Evolutionary conservation across 257 asterid genomes (phyloP).

Genomic region (Solanum paucissectum): DNA sequence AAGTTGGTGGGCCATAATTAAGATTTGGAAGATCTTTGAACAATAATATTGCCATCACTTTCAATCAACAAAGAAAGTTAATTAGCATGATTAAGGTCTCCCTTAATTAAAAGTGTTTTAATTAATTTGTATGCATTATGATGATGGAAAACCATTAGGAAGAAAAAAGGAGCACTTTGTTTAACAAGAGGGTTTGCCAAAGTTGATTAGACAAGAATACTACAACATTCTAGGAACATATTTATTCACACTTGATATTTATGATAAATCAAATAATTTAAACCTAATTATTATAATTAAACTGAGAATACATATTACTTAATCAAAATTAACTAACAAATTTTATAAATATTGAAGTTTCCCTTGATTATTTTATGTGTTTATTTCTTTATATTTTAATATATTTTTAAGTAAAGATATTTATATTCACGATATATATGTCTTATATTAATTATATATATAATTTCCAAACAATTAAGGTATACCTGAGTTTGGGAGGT

Average conservation of each 20-base stretch:
- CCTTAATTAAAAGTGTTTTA: slow-evolving; percentile 15
- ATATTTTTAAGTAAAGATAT: too few species aligned
- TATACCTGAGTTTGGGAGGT: too few species aligned
- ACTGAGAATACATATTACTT: too few species aligned
- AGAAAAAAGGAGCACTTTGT: slow-evolving; percentile 9
- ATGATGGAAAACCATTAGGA: slow-evolving; percentile 47
- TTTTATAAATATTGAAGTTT: too few species aligned
- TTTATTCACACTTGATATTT: background rate
- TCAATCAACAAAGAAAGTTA: slow-evolving; percentile 53
- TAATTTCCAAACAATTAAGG: too few species aligned
- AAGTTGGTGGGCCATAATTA: slow-evolving; percentile 36
- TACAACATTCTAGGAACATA: background rate
- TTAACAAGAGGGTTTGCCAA: slow-evolving; percentile 10
- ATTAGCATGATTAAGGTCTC: slow-evolving; percentile 36
- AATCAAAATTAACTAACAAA: background rate
- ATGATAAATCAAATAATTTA: background rate
- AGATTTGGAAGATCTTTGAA: slow-evolving; percentile 63
- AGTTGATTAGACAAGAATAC: slow-evolving; percentile 22
- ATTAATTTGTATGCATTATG: background rate
- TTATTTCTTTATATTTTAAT: too few species aligned
- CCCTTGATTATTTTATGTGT: too few species aligned
- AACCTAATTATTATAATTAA: too few species aligned
- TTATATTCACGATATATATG: too few species aligned
- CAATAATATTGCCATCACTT: slow-evolving; percentile 50
- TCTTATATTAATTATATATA: too few species aligned